Evolutionary conservation across 257 asterid species (phyloP).

Genomic region (Nicotiana undulata): DNA sequence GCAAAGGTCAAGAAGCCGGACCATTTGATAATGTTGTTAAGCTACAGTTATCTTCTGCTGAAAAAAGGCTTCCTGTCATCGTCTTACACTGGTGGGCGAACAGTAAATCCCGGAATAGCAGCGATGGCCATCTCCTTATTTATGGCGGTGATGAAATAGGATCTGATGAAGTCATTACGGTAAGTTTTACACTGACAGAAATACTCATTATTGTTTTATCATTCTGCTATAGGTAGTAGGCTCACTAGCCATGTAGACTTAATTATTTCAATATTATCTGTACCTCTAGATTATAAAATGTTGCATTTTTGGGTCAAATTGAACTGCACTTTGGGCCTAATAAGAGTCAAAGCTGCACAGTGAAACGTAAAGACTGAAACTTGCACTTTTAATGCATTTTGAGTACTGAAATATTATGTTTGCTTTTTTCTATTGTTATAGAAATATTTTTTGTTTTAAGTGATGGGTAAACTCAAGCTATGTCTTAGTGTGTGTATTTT

Average conservation of each 20-base stretch:
- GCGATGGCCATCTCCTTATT: slow-evolving; percentile 61
- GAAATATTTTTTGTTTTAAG: too few relatives aligned
- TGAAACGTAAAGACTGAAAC: too few relatives aligned
- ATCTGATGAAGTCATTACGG: slow-evolving; percentile 78
- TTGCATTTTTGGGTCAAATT: background rate
- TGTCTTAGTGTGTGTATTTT: background rate
- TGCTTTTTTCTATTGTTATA: too few relatives aligned
- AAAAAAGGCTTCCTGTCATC: slow-evolving; percentile 82
- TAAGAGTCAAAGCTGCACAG: background rate
- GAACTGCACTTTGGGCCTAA: background rate
- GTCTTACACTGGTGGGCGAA: slow-evolving; percentile 68
- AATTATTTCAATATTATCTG: background rate
- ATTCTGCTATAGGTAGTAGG: background rate
- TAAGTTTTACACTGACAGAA: slow-evolving; percentile 22
- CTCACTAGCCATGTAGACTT: background rate
- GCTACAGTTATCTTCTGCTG: slow-evolving; percentile 68
- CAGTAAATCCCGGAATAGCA: slow-evolving; percentile 43
- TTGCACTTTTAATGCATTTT: too few relatives aligned
- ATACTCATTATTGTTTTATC: background rate
- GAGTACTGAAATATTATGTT: too few relatives aligned
- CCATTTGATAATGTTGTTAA: slow-evolving; percentile 55
- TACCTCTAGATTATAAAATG: background rate
- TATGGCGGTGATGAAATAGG: slow-evolving; percentile 95
- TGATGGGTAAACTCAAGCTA: background rate
- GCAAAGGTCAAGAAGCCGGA: slow-evolving; percentile 36